phyloP scores from a whole-genome alignment of 768 basidiomycete genomes.

The Lactifluus subvellereus region DNA sequence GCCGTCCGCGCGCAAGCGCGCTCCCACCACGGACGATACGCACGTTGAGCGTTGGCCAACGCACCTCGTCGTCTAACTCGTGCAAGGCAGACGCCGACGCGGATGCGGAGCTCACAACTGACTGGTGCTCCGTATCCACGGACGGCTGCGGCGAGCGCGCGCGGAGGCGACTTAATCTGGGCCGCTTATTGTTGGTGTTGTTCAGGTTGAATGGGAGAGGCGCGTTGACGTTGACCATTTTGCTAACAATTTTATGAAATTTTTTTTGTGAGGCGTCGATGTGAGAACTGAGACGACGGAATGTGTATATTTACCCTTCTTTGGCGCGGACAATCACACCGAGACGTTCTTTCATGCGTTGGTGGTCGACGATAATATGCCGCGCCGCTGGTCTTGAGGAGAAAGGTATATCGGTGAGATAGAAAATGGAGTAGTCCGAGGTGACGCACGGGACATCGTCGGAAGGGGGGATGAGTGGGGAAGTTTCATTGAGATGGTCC shows the following conservation, averaged over 20 bases:
- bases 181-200: constrained; percentile 31
- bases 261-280: background rate
- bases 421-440: too few relatives aligned
- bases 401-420: background rate
- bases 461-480: constrained; percentile 31
- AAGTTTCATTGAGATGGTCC: constrained; percentile 31
- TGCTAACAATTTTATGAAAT: constrained; percentile 33
- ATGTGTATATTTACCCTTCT: constrained; percentile 43
- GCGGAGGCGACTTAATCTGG: constrained; percentile 21
- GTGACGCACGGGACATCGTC: constrained; percentile 29
- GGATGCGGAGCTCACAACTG: constrained; percentile 29
- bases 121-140: constrained; percentile 29
- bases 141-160: constrained; percentile 27
- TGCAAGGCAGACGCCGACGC: constrained; percentile 31
- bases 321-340: constrained; percentile 53
- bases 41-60: constrained; percentile 29
- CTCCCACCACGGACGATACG: constrained; percentile 29
- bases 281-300: background rate
- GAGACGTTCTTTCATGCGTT: constrained; percentile 46
- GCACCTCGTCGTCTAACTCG: constrained; percentile 29
- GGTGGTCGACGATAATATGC: constrained; percentile 39
- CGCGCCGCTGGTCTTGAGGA: constrained; percentile 8
- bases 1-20: constrained; percentile 22
- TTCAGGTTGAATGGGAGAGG: constrained; percentile 57
- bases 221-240: constrained; percentile 66